A percentile compares a stretch with the other conserved stretches of the same genome.
Evolutionary conservation across 257 asterid species (phyloP).

Genomic region (Phtheirospermum japonicum): DNA sequence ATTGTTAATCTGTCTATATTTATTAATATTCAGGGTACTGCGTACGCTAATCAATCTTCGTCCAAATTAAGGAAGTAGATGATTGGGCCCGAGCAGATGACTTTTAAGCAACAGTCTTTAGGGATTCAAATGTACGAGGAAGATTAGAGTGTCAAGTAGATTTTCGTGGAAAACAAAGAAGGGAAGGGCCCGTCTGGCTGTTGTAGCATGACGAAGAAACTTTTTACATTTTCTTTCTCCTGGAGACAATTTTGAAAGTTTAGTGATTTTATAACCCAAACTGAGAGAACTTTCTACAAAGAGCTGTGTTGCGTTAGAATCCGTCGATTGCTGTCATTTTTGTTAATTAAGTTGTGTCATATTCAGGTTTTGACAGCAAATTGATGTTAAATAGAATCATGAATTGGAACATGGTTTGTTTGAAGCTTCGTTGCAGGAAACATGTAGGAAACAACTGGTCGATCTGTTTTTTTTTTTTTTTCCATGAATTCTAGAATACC

Average conservation of each 20-base stretch:
- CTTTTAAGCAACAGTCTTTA: not conserved
- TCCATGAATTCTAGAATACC: too few species aligned
- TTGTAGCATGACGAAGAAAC: not conserved
- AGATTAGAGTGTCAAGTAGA: not conserved
- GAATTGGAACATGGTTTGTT: too few species aligned
- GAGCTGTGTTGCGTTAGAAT: too few species aligned
- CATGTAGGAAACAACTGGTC: too few species aligned
- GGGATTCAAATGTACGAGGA: not conserved
- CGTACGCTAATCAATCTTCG: conserved; percentile 52
- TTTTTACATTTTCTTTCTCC: conserved; percentile 1
- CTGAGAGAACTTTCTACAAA: too few species aligned
- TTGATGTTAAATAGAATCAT: too few species aligned
- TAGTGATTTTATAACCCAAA: not conserved
- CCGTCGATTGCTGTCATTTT: too few species aligned
- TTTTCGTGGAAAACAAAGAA: not conserved
- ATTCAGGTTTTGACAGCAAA: too few species aligned
- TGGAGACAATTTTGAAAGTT: not conserved
- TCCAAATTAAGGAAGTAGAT: conserved; percentile 89
- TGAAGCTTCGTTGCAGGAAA: too few species aligned
- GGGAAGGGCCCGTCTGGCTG: not conserved
- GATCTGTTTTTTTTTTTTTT: too few species aligned
- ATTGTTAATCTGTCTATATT: too few species aligned
- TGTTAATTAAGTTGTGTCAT: too few species aligned
- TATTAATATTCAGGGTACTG: conserved; percentile 94
- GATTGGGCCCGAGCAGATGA: conserved; percentile 20